Evolutionary conservation across 768 basidiomycete species (phyloP).

Genomic region (Cyathus striatus): DNA sequence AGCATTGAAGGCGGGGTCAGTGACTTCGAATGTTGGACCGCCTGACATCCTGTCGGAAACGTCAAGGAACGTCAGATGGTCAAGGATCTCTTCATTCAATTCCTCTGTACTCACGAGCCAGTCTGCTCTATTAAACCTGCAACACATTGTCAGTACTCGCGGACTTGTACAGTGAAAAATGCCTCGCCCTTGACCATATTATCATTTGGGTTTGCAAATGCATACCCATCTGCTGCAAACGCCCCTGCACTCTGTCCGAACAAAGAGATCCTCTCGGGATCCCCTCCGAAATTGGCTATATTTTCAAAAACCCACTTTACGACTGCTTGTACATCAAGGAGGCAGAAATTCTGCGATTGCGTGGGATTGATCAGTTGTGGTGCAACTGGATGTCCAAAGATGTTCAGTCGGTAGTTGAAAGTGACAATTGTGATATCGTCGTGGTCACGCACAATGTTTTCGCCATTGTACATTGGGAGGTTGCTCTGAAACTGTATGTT

Average conservation of each 20-base stretch:
- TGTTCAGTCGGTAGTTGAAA: slow-evolving; percentile 33
- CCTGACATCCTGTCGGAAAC: slow-evolving; percentile 3
- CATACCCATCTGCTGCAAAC: slow-evolving; percentile 25
- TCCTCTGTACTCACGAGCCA: slow-evolving; percentile 19
- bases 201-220: slow-evolving; percentile 27
- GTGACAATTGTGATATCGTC: slow-evolving; percentile 30
- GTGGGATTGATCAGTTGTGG: slow-evolving; percentile 24
- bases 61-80: slow-evolving; percentile 1
- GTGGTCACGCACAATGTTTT: slow-evolving; percentile 24
- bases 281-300: slow-evolving; percentile 40
- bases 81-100: background rate
- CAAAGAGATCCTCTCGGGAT: slow-evolving; percentile 30
- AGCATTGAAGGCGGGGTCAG: slow-evolving; percentile 10
- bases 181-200: slow-evolving; percentile 23
- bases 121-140: slow-evolving; percentile 28
- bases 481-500: slow-evolving; percentile 17
- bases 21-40: background rate
- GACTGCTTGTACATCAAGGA: slow-evolving; percentile 35
- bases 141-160: background rate
- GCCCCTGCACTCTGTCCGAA: slow-evolving; percentile 35
- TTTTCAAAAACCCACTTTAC: slow-evolving; percentile 44
- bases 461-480: slow-evolving; percentile 18
- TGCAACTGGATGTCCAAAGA: slow-evolving; percentile 34
- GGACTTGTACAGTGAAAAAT: background rate
- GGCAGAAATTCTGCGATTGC: slow-evolving; percentile 30